Evolutionary conservation across 371 early-diverging fungal species (phyloP).

Genomic region (Dinochytrium kinnereticum): DNA sequence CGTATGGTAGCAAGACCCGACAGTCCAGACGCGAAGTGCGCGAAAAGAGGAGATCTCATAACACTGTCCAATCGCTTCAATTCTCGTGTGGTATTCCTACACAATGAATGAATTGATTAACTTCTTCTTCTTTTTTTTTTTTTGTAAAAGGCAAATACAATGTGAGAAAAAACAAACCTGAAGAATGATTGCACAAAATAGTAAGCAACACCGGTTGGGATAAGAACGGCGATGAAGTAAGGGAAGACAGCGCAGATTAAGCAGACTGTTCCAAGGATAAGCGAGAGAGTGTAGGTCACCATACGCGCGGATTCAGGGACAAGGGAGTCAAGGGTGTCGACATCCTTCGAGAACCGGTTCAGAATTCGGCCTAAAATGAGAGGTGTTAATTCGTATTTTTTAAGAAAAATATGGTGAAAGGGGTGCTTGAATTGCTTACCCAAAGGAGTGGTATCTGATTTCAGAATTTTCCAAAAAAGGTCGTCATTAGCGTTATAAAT

Average conservation of each 20-base stretch:
- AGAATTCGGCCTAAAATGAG: constrained; percentile 44
- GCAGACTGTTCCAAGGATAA: constrained; percentile 6
- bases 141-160: not conserved
- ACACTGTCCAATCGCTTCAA: constrained; percentile 77
- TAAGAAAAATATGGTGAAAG: too few relatives aligned
- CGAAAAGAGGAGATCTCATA: constrained; percentile 45
- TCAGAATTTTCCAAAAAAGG: too few relatives aligned
- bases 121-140: not conserved
- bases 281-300: constrained; percentile 52
- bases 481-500: too few relatives aligned
- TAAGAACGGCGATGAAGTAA: constrained; percentile 34
- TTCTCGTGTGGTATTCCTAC: constrained; percentile 61
- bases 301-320: constrained; percentile 22
- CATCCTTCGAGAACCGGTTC: constrained; percentile 64
- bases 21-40: constrained; percentile 33
- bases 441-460: constrained; percentile 76
- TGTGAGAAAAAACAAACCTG: not conserved
- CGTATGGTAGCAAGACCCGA: constrained; percentile 44
- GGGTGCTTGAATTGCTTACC: constrained; percentile 72
- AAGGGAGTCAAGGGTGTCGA: constrained; percentile 38
- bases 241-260: constrained; percentile 49
- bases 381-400: too few relatives aligned
- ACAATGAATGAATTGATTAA: constrained; percentile 38
- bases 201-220: constrained; percentile 43
- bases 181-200: constrained; percentile 41